Evolutionary conservation across 2,329 filamentous ascomycete species (phyloP).

Genomic region (Colletotrichum falcatum): DNA sequence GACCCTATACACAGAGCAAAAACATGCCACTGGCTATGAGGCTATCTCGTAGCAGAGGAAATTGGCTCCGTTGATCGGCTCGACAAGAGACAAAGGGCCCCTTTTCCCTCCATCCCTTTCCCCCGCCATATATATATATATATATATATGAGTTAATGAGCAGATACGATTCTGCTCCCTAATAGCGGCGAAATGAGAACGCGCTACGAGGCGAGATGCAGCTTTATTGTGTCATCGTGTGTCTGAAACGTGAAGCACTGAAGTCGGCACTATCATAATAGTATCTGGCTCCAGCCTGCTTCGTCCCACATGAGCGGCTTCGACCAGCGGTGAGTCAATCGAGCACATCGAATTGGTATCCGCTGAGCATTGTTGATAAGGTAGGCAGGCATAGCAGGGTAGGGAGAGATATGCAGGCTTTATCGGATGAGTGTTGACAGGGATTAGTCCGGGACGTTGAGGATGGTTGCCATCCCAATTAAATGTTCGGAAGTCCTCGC

Average conservation of each 20-base stretch:
- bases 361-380: constrained; percentile 1
- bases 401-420: constrained; percentile 5
- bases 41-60: neutral
- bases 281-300: neutral
- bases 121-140: too few species aligned
- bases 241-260: neutral
- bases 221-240: neutral
- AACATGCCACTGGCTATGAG: neutral
- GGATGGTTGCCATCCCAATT: constrained; percentile 8
- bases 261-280: neutral
- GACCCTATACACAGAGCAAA: neutral
- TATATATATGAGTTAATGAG: neutral
- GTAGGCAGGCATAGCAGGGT: constrained; percentile 1
- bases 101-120: too few species aligned
- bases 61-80: neutral
- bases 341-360: neutral
- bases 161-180: neutral
- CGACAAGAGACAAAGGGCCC: neutral
- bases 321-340: constrained; percentile 27
- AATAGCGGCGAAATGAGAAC: neutral
- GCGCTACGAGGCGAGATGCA: neutral
- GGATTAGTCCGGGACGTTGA: neutral
- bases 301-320: constrained; percentile 11
- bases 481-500: neutral
- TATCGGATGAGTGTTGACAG: constrained; percentile 1